Percentiles rank a stretch among this genome's conserved stretches.
Evolutionary conservation across 345 rosid genomes (phyloP).

Genomic region (Eucalyptus guilfoylei): DNA sequence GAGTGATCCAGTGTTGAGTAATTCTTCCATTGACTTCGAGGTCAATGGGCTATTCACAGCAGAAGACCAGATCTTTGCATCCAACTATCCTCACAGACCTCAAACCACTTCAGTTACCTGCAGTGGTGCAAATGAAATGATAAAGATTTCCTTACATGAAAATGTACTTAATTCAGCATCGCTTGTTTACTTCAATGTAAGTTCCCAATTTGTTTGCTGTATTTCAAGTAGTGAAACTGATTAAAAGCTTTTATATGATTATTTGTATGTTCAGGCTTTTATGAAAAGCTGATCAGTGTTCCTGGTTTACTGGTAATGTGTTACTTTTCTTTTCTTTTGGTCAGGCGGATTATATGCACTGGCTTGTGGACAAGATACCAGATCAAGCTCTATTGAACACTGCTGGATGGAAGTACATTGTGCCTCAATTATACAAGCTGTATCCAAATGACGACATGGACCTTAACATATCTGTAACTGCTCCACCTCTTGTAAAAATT

Average conservation of each 20-base stretch:
- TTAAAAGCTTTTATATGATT: neutral
- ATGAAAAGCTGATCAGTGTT: neutral
- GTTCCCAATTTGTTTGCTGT: neutral
- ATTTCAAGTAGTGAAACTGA: neutral
- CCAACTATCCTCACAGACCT: neutral
- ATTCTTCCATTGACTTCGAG: constrained; percentile 39
- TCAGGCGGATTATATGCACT: constrained; percentile 54
- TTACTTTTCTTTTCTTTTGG: neutral
- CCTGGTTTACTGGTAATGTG: neutral
- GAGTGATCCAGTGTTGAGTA: constrained; percentile 25
- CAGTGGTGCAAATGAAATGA: constrained; percentile 24
- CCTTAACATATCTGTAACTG: constrained; percentile 31
- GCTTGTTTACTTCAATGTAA: constrained; percentile 57
- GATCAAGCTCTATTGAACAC: constrained; percentile 53
- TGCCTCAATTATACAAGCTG: constrained; percentile 44
- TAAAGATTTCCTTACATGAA: constrained; percentile 36
- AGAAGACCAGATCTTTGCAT: neutral
- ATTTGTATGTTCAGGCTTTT: neutral
- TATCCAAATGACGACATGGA: constrained; percentile 52
- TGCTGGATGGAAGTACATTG: constrained; percentile 45
- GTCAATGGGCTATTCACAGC: constrained; percentile 43
- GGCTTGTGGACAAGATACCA: constrained; percentile 26
- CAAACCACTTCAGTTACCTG: constrained; percentile 1
- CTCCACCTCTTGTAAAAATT: constrained; percentile 41
- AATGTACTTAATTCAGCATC: constrained; percentile 54